A percentile compares a stretch with the other conserved stretches of the same genome.
Evolutionary conservation across 1,284 basidiomycete genomes (phyloP).

Genomic region (Pterulicium gracile): DNA sequence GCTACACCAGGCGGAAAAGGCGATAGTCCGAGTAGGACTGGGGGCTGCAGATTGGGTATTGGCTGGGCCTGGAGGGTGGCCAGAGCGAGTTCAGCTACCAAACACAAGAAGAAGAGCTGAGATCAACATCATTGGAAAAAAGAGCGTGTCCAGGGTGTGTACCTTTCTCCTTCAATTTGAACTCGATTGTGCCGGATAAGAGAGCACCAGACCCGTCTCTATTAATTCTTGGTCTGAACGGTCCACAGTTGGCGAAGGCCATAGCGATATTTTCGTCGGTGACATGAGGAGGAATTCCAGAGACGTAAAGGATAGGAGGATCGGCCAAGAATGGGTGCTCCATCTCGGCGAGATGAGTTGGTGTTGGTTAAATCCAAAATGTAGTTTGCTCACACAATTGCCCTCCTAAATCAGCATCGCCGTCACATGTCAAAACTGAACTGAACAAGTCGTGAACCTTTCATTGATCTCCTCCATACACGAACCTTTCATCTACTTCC

Average conservation of each 20-base stretch:
- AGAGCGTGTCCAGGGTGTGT: too few species aligned
- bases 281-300: constrained; percentile 58
- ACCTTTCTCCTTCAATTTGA: constrained; percentile 72
- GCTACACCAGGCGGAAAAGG: constrained; percentile 65
- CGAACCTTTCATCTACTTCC: too few species aligned
- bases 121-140: too few species aligned
- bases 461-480: too few species aligned
- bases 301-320: constrained; percentile 59
- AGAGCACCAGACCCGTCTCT: constrained; percentile 44
- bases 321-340: constrained; percentile 71
- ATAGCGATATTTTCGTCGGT: constrained; percentile 64
- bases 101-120: constrained; percentile 7
- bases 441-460: too few species aligned
- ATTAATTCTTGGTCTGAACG: constrained; percentile 64
- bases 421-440: background rate
- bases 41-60: constrained; percentile 44
- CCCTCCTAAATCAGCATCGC: too few species aligned
- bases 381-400: too few species aligned
- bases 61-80: constrained; percentile 71
- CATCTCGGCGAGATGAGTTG: background rate
- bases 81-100: constrained; percentile 76
- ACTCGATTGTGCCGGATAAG: constrained; percentile 63
- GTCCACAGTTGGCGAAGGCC: constrained; percentile 61
- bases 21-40: constrained; percentile 54
- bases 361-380: background rate